A percentile compares a stretch with the other conserved stretches of the same genome.
Evolutionary conservation across 306 rosid species (phyloP).

Genomic region (Hippophae gyantsensis): DNA sequence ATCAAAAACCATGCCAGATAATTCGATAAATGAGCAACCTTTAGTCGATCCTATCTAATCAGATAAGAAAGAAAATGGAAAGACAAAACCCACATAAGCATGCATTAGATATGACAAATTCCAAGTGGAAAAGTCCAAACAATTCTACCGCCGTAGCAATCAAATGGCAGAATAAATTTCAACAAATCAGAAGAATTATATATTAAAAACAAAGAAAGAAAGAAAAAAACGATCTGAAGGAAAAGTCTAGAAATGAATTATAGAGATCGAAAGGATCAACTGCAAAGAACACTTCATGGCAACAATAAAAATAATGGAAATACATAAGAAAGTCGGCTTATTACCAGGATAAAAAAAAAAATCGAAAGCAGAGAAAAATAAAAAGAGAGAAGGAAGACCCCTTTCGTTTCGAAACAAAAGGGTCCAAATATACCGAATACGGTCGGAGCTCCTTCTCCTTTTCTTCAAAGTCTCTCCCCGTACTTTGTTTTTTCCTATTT

Average conservation of each 20-base stretch:
- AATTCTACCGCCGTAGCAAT: too few species aligned
- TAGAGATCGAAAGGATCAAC: background rate
- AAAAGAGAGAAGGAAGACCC: constrained; percentile 28
- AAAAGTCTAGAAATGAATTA: background rate
- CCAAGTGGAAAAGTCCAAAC: too few species aligned
- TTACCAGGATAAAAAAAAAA: constrained; percentile 22
- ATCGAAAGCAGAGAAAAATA: constrained; percentile 1
- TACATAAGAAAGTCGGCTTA: background rate
- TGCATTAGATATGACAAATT: too few species aligned
- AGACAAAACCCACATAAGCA: too few species aligned
- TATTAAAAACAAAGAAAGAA: too few species aligned
- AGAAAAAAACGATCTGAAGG: too few species aligned
- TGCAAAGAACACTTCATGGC: background rate
- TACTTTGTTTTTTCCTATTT: constrained; percentile 5
- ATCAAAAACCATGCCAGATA: too few species aligned
- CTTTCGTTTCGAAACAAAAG: constrained; percentile 20
- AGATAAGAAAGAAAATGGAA: too few species aligned
- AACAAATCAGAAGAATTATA: too few species aligned
- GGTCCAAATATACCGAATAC: constrained; percentile 30
- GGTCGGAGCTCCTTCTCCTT: constrained; percentile 33
- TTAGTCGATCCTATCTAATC: too few species aligned
- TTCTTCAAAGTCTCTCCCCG: constrained; percentile 21
- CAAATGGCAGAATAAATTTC: too few species aligned
- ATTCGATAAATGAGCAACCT: too few species aligned
- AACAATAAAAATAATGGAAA: background rate